Percentiles rank a stretch among this genome's conserved stretches.
phyloP scores from a whole-genome alignment of 1,284 basidiomycete genomes.

The Boletus smithii region DNA sequence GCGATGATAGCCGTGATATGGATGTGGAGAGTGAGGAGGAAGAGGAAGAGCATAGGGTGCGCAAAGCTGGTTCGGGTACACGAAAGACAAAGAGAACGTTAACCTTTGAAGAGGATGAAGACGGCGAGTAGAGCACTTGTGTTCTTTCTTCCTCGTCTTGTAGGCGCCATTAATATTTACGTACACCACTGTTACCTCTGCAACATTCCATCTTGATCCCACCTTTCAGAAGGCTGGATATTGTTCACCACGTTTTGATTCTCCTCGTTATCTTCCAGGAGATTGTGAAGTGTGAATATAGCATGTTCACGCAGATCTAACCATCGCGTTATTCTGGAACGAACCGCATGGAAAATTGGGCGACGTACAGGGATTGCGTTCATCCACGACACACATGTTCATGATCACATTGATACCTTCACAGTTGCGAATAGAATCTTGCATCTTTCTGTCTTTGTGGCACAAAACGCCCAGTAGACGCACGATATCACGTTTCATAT shows the following conservation, averaged over 20 bases:
- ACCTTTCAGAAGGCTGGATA: conserved; percentile 60
- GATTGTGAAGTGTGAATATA: conserved; percentile 75
- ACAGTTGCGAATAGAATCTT: conserved; percentile 66
- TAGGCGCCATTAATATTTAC: background rate
- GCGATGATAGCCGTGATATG: conserved; percentile 50
- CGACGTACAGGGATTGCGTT: conserved; percentile 82
- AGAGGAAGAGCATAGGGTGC: conserved; percentile 59
- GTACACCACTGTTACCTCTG: conserved; percentile 21
- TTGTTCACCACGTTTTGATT: conserved; percentile 78
- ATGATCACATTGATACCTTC: conserved; percentile 79
- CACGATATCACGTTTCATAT: conserved; percentile 81
- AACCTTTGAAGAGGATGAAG: conserved; percentile 61
- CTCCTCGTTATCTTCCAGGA: conserved; percentile 70
- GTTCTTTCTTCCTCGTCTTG: background rate
- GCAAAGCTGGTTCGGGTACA: conserved; percentile 45
- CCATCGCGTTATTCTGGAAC: conserved; percentile 8
- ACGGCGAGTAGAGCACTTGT: conserved; percentile 17
- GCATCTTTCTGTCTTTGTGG: conserved; percentile 58
- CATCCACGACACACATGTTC: conserved; percentile 85
- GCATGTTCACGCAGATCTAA: conserved; percentile 88
- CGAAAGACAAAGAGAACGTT: conserved; percentile 53
- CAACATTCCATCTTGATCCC: conserved; percentile 58
- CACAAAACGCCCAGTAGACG: conserved; percentile 74
- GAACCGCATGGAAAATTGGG: conserved; percentile 5
- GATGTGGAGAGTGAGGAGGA: conserved; percentile 76